These are phyloP conservation scores for Ceratobasidium sp. DNA, from an alignment of 1,284 basidiomycete genomes.

Conservation along the genomic window DNA sequence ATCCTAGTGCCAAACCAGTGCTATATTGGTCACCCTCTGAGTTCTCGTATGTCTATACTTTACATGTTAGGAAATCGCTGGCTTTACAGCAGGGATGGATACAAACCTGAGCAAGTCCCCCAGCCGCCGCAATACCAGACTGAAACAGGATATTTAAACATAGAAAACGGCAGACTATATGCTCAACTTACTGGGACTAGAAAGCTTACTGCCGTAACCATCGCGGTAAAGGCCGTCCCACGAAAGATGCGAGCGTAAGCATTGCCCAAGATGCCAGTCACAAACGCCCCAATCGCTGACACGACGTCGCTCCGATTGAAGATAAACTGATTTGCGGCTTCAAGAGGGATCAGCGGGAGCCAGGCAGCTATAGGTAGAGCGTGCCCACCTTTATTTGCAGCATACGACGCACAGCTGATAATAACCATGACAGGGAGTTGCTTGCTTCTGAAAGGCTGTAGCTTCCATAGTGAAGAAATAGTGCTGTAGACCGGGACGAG, in stretches of 20 bases:
- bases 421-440: conserved; percentile 85
- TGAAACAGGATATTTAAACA: background rate
- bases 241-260: conserved; percentile 83
- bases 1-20: conserved; percentile 56
- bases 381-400: conserved; percentile 69
- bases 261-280: conserved; percentile 85
- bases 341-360: conserved; percentile 83
- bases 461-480: conserved; percentile 76
- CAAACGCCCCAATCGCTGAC: conserved; percentile 80
- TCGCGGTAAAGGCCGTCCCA: conserved; percentile 81
- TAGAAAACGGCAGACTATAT: background rate
- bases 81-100: no score
- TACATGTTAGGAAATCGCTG: background rate
- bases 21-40: conserved; percentile 45
- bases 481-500: conserved; percentile 86
- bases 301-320: conserved; percentile 76
- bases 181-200: conserved; percentile 43
- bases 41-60: conserved; percentile 18
- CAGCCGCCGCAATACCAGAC: conserved; percentile 41
- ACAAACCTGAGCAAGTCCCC: conserved; percentile 33
- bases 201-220: conserved; percentile 58
- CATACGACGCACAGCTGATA: conserved; percentile 74
- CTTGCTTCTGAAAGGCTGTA: conserved; percentile 75
- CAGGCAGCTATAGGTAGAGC: conserved; percentile 60
- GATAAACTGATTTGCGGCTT: conserved; percentile 73